Conservation (phyloP, 73 alveolate genomes). For the Paramecium biaurelia region DNA sequence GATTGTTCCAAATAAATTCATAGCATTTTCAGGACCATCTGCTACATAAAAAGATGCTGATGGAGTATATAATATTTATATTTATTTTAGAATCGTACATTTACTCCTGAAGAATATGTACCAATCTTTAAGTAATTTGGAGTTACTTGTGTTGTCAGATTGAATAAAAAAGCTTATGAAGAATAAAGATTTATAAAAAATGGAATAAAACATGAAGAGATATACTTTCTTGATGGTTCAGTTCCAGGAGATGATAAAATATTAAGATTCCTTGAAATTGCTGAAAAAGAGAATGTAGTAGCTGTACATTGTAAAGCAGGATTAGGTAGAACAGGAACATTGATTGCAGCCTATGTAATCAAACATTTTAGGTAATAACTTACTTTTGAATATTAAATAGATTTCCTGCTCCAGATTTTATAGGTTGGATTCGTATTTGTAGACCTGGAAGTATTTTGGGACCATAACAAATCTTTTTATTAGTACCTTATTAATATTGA, state of each 20-base stretch:
- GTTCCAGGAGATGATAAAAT: constrained; percentile 89
- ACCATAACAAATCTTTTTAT: constrained; percentile 79
- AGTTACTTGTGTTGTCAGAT: constrained; percentile 84
- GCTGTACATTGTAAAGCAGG: constrained; percentile 99
- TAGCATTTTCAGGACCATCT: constrained; percentile 93
- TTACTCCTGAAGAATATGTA: constrained; percentile 95
- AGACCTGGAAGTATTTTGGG: constrained; percentile 93
- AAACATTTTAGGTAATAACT: constrained; percentile 71
- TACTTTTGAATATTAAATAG: not conserved
- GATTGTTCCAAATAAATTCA: constrained; percentile 90
- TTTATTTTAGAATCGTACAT: constrained; percentile 60
- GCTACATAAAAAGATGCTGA: constrained; percentile 66
- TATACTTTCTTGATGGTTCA: constrained; percentile 94
- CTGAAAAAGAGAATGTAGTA: constrained; percentile 82
- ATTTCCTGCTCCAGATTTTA: constrained; percentile 87
- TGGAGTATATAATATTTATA: constrained; percentile 34
- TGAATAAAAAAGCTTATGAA: constrained; percentile 83
- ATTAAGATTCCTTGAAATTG: constrained; percentile 78
- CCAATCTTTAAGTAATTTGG: constrained; percentile 87
- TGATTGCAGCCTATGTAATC: constrained; percentile 87
- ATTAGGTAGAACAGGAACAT: constrained; percentile 98
- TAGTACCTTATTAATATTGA: constrained; percentile 13
- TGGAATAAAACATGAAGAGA: constrained; percentile 84
- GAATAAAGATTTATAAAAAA: constrained; percentile 70
- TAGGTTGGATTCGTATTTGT: constrained; percentile 80